These are phyloP conservation scores for Sanghuangporus baumii DNA, from an alignment of 1,284 basidiomycete genomes.

Conservation along the genomic window DNA sequence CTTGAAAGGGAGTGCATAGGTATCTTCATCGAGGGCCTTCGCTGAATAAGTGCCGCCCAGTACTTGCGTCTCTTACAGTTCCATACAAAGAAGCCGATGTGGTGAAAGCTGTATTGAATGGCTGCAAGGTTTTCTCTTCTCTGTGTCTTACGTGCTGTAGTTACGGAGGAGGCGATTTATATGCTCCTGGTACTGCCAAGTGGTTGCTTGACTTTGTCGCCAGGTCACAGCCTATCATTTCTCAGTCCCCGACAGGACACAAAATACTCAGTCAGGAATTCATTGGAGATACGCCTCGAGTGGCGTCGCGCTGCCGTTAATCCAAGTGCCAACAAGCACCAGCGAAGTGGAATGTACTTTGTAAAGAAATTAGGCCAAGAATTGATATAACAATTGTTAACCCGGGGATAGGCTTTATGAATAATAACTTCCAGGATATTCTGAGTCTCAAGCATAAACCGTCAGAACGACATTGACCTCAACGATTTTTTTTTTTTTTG, in stretches of 20 bases:
- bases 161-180: not conserved
- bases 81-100: not conserved
- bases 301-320: not conserved
- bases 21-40: constrained; percentile 4
- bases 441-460: not conserved
- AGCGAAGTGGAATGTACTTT: not conserved
- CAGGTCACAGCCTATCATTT: not conserved
- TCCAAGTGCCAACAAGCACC: not conserved
- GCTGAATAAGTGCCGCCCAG: constrained; percentile 9
- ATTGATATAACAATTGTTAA: not conserved
- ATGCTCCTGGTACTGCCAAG: not conserved
- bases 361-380: not conserved
- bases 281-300: not conserved
- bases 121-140: not conserved
- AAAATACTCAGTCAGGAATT: not conserved
- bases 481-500: constrained; percentile 10
- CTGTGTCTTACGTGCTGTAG: not conserved
- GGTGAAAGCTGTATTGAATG: not conserved
- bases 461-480: constrained; percentile 8
- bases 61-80: constrained; percentile 10
- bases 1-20: not conserved
- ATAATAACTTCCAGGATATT: too few relatives aligned
- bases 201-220: not conserved
- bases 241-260: not conserved
- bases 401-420: too few relatives aligned